Evolutionary conservation across 331 rosid species (phyloP), one percentile per base, ranked within the genome.

Genomic region (Malus hybrid): DNA sequence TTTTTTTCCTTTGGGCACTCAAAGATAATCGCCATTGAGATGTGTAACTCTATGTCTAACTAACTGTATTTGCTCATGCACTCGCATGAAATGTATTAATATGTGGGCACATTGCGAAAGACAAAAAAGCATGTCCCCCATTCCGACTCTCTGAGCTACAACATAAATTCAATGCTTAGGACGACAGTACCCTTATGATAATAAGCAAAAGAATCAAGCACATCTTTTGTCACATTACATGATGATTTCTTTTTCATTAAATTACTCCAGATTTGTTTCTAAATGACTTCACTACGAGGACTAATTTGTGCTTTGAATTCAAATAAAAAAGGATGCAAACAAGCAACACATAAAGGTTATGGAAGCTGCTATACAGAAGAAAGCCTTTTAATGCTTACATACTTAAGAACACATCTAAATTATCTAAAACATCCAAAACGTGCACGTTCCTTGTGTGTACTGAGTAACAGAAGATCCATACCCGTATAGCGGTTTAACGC

Each of bases 401-500:
- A 13, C 22, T 3, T 27, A n/a, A 18, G 50, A 32, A 55, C 31
- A 32, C 52, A 3, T 44, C 33, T 6, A 14, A 10, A 20, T 11
- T 44, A 44, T 44, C 50, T 11, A 24, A 22, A 60, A 60, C 1
- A 60, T 22, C 14, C 1, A 11, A 9, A 16, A 59, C 29, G 29
- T n/a, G 9, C 65, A 20, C 5, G 31, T 22, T 60, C 65, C 29
- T 14, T 3, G 65, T n/a, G 6, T 19, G 55, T 18, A 67, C 63
- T 54, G 44, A 59, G 78, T 48, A 55, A 42, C 59, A 16, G 11
- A 79, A 73, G 16, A 80, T 78, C 14, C 80, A 57, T 90, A 92
- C 97, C 97, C 97, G 66, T 92, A 92, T 78, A 92, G 74, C 4
- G 97, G 97, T 71, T 92, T 92, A 60, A 92, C 87, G 86, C 96